These are phyloP conservation scores for Malassezia sp. DNA, from an alignment of 1,284 basidiomycete species.

Conservation along the genomic window DNA sequence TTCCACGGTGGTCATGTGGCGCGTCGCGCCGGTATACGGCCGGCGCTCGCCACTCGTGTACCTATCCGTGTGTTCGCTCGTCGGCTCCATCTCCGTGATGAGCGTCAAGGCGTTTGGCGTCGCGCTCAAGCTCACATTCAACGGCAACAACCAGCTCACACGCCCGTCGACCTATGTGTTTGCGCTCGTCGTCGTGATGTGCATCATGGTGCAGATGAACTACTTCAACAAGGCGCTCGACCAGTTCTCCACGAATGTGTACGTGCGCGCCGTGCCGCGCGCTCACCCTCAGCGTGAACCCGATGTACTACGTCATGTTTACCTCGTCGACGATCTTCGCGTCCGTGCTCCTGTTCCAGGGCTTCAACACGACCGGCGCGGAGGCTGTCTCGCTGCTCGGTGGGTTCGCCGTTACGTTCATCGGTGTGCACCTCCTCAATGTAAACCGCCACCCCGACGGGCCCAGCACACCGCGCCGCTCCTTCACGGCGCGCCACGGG, in stretches of 20 bases:
- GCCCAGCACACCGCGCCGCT: conserved; percentile 24
- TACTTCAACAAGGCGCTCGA: conserved; percentile 99
- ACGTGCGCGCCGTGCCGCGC: conserved; percentile 49
- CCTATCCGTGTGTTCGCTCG: conserved; percentile 80
- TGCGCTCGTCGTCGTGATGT: conserved; percentile 66
- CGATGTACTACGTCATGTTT: conserved; percentile 97
- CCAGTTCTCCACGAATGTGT: conserved; percentile 95
- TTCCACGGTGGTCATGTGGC: conserved; percentile 67
- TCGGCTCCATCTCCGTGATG: conserved; percentile 76
- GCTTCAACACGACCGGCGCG: conserved; percentile 78
- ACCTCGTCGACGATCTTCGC: conserved; percentile 90
- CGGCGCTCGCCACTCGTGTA: conserved; percentile 81
- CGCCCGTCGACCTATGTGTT: conserved; percentile 92
- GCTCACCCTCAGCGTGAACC: conserved; percentile 67
- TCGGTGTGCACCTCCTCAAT: conserved; percentile 45
- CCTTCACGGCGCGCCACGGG: background rate
- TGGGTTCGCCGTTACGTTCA: conserved; percentile 44
- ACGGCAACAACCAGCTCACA: conserved; percentile 88
- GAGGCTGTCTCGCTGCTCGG: conserved; percentile 49
- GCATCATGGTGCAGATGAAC: conserved; percentile 93
- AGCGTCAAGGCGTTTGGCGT: conserved; percentile 92
- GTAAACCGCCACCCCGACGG: conserved; percentile 38
- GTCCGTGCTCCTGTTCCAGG: conserved; percentile 89
- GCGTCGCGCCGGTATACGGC: conserved; percentile 74
- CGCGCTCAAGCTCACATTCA: conserved; percentile 84